Base-by-base conservation (phyloP, 2,329 filamentous ascomycete species). In the Tolypocladium tropicale region DNA sequence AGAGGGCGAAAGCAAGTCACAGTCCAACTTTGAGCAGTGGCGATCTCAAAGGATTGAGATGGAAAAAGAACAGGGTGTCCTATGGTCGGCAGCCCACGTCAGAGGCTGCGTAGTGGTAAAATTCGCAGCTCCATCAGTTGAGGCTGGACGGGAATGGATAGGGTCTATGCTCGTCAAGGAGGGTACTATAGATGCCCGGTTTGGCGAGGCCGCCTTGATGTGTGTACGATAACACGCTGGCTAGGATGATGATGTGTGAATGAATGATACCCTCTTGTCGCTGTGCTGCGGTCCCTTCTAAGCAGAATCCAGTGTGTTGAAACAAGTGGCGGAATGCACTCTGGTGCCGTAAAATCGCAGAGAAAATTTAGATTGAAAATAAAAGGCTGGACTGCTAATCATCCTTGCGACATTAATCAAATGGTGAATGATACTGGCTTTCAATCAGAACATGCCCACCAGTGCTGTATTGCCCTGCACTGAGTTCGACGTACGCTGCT, bases 71-170 rank as follows among this genome's bases (percentile, higher is more conserved):
- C 75, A 79, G 52, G 81, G 81, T 18, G 70, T 95, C 4, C 75
- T 93, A 4, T 96, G 91, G 90, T 92, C 90, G 30, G 89, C 88
- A 14, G 89, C 91, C 16, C 81, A 80, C 30, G 84, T 95, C 36
- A 80, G 91, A 54, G 87, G 90, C 4, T 96, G 93, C 65, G 86
- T 94, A 4, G 79, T 96, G 30, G 87, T 97, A 62, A 97, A 97
- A 70, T 95, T 97, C 68, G 90, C 89, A 1, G 89, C 92, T 1
- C 79, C 78, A 55, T 86, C 86, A 49, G 86, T 96, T 28, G 91
- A 97, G 69, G 87, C 86, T 30, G 91, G 86, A 4, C 83, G 89
- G 61, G 74, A 81, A 51, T 97, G 92, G 90, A 78, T 97, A 57
- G 83, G 84, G 11, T 78, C 78, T 7, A 88, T 96, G 81, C 74